Conservation (phyloP, 805 yeast species). For the Hanseniaspora clermontiae region DNA sequence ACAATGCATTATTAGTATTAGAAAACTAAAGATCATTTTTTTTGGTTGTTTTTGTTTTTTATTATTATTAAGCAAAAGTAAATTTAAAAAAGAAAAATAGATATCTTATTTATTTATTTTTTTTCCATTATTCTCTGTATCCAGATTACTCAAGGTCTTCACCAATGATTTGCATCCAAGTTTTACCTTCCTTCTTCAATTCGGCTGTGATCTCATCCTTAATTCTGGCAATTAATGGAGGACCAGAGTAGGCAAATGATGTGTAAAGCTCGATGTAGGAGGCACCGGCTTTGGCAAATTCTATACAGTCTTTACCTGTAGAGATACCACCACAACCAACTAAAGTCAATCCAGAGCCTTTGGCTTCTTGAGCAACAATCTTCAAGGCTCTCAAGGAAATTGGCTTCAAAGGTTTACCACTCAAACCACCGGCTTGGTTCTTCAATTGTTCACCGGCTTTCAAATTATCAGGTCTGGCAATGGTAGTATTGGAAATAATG, state of each 20-base stretch:
- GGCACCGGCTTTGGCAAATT: slow-evolving; percentile 89
- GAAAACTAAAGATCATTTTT: too few species aligned
- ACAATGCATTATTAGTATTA: background rate
- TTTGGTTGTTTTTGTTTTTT: too few species aligned
- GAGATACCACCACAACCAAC: slow-evolving; percentile 93
- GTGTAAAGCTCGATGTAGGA: slow-evolving; percentile 79
- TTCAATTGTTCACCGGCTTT: slow-evolving; percentile 36
- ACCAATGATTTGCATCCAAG: slow-evolving; percentile 75
- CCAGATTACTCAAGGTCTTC: slow-evolving; percentile 33
- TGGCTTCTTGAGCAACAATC: slow-evolving; percentile 60
- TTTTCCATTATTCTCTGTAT: background rate
- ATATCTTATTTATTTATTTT: background rate
- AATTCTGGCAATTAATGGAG: slow-evolving; percentile 58
- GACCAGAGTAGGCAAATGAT: slow-evolving; percentile 84
- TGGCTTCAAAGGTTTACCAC: slow-evolving; percentile 86
- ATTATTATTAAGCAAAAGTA: too few species aligned
- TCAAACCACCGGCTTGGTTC: slow-evolving; percentile 69
- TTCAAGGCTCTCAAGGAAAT: slow-evolving; percentile 58
- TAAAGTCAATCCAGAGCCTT: slow-evolving; percentile 57
- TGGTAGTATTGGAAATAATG: slow-evolving; percentile 82
- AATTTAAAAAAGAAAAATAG: too few species aligned
- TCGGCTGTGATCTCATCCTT: slow-evolving; percentile 47
- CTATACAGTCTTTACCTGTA: slow-evolving; percentile 78
- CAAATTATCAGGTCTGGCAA: slow-evolving; percentile 60
- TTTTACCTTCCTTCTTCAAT: slow-evolving; percentile 58